phyloP scores from a whole-genome alignment of 305 asterid genomes.

The Andrographis paniculata region DNA sequence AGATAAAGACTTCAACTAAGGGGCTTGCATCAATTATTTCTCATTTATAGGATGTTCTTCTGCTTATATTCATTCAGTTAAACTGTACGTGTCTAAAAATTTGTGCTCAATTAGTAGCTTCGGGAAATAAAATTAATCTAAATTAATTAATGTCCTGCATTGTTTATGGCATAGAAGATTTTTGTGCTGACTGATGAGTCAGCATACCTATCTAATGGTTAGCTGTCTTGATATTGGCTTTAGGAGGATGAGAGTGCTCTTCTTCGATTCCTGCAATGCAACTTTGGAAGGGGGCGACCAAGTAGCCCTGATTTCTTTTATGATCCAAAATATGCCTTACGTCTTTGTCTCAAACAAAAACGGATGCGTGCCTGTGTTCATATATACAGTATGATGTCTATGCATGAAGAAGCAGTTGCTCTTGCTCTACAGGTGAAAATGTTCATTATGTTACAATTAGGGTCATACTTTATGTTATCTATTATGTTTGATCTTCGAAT shows the following conservation, averaged over 20 bases:
- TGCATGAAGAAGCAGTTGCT: constrained; percentile 99
- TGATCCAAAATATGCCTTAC: constrained; percentile 95
- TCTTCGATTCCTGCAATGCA: constrained; percentile 89
- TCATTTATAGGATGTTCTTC: too few species aligned
- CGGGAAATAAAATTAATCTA: too few species aligned
- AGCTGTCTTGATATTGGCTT: constrained; percentile 16
- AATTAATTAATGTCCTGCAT: too few species aligned
- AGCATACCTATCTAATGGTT: background rate
- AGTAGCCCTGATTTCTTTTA: constrained; percentile 82
- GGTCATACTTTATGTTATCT: constrained; percentile 5
- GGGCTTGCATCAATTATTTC: too few species aligned
- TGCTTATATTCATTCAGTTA: too few species aligned
- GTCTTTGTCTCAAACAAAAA: constrained; percentile 84
- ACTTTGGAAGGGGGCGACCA: constrained; percentile 76
- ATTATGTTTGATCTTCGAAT: constrained; percentile 6
- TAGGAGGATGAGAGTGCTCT: constrained; percentile 96
- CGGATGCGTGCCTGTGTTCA: constrained; percentile 98
- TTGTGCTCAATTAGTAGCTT: too few species aligned
- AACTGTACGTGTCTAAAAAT: too few species aligned
- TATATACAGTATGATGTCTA: constrained; percentile 96
- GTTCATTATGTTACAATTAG: background rate
- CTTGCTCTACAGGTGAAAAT: constrained; percentile 79
- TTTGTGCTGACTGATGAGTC: too few species aligned
- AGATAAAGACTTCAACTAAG: too few species aligned
- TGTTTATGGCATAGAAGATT: too few species aligned